Base-by-base conservation (phyloP, 768 basidiomycete genomes). In the Postia placenta region DNA sequence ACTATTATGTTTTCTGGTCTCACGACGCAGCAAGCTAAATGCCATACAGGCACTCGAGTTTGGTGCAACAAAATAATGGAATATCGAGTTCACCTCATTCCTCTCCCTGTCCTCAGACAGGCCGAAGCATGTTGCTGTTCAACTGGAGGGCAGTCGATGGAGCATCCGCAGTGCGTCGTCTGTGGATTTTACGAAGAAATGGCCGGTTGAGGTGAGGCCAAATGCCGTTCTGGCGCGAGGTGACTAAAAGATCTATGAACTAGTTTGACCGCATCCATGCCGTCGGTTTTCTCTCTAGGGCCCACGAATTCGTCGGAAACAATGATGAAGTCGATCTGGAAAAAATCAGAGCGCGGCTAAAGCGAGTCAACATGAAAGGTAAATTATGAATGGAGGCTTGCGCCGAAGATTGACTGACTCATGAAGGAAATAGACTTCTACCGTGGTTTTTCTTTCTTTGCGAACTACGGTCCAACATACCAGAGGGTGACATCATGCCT, bases 1-100 rank as follows among this genome's bases (percentile, higher is more conserved):
- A 17, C 9, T 35, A 36, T n/a, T 11, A 17, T 24, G 24, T 36
- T n/a, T n/a, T n/a, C n/a, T n/a, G n/a, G n/a, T n/a, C n/a, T n/a
- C n/a, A n/a, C n/a, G n/a, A n/a, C n/a, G n/a, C n/a, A n/a, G n/a
- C n/a, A n/a, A n/a, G n/a, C n/a, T n/a, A n/a, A n/a, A n/a, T n/a
- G 17, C 42, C 40, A 30, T 48, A 15, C 28, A 71, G 71, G 68
- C 65, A 1, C 51, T 72, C 7, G 68, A 71, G 44, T 66, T 64
- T 42, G 70, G 71, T 12, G 64, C 61, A 1, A 38, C 37, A 53
- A 56, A 42, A 51, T 53, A 54, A 2, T 61, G 53, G 54, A 54
- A 65, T 40, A 58, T 64, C 19, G 52, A 64, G 23, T 61, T 67
- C 25, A 47, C 42, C 26, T 52, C 61, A 0, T 54, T 64, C 17